Evolutionary conservation across 2,329 filamentous ascomycete genomes (phyloP).

Genomic region (Rhinocladiella mackenziei): DNA sequence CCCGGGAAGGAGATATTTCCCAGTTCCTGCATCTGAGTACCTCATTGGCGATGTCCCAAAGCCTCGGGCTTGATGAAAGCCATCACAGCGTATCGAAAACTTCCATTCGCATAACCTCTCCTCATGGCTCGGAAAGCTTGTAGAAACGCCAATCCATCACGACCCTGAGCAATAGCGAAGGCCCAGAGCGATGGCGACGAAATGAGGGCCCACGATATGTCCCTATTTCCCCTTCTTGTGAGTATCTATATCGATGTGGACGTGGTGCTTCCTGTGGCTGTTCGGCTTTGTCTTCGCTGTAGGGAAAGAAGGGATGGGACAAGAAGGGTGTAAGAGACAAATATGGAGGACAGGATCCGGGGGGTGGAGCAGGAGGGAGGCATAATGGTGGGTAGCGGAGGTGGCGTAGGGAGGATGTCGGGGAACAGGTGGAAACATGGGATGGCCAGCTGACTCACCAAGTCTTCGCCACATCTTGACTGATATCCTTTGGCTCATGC

Average conservation of each 20-base stretch:
- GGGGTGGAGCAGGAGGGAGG: neutral
- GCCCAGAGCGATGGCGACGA: conserved; percentile 59
- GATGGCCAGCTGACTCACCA: conserved; percentile 44
- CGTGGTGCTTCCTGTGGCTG: too few relatives aligned
- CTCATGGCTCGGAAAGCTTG: conserved; percentile 61
- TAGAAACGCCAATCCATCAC: conserved; percentile 58
- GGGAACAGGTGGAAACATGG: neutral
- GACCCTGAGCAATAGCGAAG: conserved; percentile 57
- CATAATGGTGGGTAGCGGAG: neutral
- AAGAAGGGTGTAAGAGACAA: neutral
- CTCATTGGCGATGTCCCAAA: too few relatives aligned
- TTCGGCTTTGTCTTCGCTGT: too few relatives aligned
- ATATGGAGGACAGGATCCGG: neutral
- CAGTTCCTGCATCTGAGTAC: too few relatives aligned
- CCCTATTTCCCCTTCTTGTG: conserved; percentile 41
- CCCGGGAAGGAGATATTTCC: too few relatives aligned
- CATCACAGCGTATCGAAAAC: conserved; percentile 58
- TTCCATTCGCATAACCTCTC: conserved; percentile 56
- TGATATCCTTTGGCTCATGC: conserved; percentile 50
- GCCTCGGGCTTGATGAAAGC: conserved; percentile 48
- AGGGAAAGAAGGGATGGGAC: neutral
- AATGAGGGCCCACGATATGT: conserved; percentile 59
- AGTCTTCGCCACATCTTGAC: conserved; percentile 55
- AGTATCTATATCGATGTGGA: too few relatives aligned
- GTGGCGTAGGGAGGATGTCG: neutral